phyloP scores from a whole-genome alignment of 2,329 filamentous ascomycete species.

The Calonectria henricotiae region DNA sequence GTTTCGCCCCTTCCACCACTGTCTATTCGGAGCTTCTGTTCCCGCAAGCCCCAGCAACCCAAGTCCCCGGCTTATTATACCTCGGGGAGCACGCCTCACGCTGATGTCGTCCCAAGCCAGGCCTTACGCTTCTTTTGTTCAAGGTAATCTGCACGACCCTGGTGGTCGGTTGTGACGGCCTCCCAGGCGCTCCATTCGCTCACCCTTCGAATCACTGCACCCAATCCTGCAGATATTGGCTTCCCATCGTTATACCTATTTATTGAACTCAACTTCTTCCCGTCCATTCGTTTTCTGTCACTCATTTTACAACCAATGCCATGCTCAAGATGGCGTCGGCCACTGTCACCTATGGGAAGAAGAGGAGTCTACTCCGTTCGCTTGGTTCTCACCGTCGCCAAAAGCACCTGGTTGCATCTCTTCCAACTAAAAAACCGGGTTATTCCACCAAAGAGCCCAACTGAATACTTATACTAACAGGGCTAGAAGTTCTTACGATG shows the following conservation, averaged over 20 bases:
- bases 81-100: constrained; percentile 19
- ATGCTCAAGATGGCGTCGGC: constrained; percentile 50
- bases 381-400: constrained; percentile 52
- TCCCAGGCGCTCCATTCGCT: constrained; percentile 12
- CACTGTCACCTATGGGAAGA: constrained; percentile 54
- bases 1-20: neutral
- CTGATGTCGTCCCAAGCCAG: constrained; percentile 35
- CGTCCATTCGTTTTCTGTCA: constrained; percentile 31
- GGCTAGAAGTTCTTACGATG: constrained; percentile 26
- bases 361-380: constrained; percentile 52
- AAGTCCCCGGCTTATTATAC: neutral
- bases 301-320: constrained; percentile 22
- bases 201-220: constrained; percentile 34
- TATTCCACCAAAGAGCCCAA: neutral
- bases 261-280: constrained; percentile 14
- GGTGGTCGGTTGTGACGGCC: constrained; percentile 27
- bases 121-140: constrained; percentile 26
- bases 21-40: neutral
- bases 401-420: constrained; percentile 42
- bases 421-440: constrained; percentile 46
- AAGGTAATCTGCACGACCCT: constrained; percentile 30
- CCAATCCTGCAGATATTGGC: neutral
- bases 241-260: neutral
- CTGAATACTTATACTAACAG: neutral
- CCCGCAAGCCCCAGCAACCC: neutral